These are phyloP conservation scores for Grammothele lineata DNA, from an alignment of 768 basidiomycete genomes.

Conservation along the genomic window DNA sequence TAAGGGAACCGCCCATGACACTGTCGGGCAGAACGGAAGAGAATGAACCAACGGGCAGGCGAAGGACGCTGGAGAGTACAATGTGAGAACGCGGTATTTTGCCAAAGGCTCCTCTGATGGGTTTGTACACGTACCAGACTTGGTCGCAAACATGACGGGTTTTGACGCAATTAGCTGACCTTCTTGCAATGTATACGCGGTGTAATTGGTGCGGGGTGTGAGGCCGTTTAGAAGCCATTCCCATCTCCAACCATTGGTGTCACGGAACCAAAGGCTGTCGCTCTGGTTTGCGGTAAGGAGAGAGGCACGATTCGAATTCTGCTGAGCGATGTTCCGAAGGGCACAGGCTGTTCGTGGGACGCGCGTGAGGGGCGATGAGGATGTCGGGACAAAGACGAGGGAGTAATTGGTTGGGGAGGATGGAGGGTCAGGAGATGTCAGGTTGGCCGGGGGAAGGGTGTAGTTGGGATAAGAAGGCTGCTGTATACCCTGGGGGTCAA, in stretches of 20 bases:
- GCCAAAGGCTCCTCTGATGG: neutral
- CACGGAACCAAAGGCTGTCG: slow-evolving; percentile 53
- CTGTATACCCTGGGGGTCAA: slow-evolving; percentile 27
- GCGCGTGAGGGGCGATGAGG: slow-evolving; percentile 31
- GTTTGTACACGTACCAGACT: slow-evolving; percentile 60
- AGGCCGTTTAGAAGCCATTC: slow-evolving; percentile 61
- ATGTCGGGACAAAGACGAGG: slow-evolving; percentile 51
- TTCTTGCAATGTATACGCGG: slow-evolving; percentile 60
- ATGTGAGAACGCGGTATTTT: neutral
- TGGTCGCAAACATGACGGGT: slow-evolving; percentile 71
- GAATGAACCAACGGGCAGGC: slow-evolving; percentile 65
- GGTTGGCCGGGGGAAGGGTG: slow-evolving; percentile 58
- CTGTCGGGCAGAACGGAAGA: slow-evolving; percentile 70
- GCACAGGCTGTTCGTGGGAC: slow-evolving; percentile 59
- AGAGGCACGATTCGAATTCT: slow-evolving; percentile 7
- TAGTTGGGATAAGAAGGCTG: slow-evolving; percentile 70
- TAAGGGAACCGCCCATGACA: slow-evolving; percentile 68
- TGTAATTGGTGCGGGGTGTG: slow-evolving; percentile 69
- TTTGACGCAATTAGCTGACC: slow-evolving; percentile 50
- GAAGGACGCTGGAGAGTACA: slow-evolving; percentile 46
- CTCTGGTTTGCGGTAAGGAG: slow-evolving; percentile 38
- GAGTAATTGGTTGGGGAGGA: slow-evolving; percentile 37
- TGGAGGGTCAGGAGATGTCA: slow-evolving; percentile 38
- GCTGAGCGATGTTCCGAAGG: slow-evolving; percentile 33
- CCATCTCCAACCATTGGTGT: slow-evolving; percentile 54